A percentile compares a stretch with the other conserved stretches of the same genome.
Evolutionary conservation across 2,329 filamentous ascomycete genomes (phyloP).

Genomic region (Aspergillus neoniger): DNA sequence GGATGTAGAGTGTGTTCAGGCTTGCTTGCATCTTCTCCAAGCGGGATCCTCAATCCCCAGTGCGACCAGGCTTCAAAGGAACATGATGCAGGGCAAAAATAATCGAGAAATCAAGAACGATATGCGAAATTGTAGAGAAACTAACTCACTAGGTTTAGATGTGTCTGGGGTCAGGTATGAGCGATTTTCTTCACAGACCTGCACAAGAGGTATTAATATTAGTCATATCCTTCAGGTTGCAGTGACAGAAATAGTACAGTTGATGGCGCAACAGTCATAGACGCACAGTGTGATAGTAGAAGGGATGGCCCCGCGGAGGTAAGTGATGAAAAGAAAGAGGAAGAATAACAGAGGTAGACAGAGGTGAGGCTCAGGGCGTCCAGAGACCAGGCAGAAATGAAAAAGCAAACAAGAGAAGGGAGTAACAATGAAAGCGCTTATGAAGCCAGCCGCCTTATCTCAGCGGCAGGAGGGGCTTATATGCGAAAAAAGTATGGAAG

Average conservation of each 20-base stretch:
- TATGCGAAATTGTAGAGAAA: neutral
- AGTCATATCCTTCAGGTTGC: neutral
- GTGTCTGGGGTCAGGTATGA: neutral
- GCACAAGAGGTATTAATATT: neutral
- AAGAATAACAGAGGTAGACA: neutral
- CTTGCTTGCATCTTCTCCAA: neutral
- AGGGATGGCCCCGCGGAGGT: too few species aligned
- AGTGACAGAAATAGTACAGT: neutral
- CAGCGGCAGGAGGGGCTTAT: slow-evolving; percentile 9
- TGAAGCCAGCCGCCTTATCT: slow-evolving; percentile 10
- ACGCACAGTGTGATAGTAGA: too few species aligned
- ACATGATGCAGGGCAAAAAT: slow-evolving; percentile 1
- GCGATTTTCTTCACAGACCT: neutral
- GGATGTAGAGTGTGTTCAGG: neutral
- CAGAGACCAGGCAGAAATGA: slow-evolving; percentile 1
- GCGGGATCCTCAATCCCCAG: neutral
- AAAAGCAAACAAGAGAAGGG: slow-evolving; percentile 12
- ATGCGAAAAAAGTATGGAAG: neutral
- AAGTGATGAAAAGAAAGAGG: neutral
- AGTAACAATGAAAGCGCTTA: slow-evolving; percentile 7
- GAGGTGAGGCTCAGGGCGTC: neutral
- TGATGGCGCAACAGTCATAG: neutral
- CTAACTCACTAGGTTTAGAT: slow-evolving; percentile 5
- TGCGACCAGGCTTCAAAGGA: neutral
- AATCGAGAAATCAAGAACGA: neutral